Evolutionary conservation across 169 alveolate genomes (phyloP).

Genomic region (Eimeria brunetti): DNA sequence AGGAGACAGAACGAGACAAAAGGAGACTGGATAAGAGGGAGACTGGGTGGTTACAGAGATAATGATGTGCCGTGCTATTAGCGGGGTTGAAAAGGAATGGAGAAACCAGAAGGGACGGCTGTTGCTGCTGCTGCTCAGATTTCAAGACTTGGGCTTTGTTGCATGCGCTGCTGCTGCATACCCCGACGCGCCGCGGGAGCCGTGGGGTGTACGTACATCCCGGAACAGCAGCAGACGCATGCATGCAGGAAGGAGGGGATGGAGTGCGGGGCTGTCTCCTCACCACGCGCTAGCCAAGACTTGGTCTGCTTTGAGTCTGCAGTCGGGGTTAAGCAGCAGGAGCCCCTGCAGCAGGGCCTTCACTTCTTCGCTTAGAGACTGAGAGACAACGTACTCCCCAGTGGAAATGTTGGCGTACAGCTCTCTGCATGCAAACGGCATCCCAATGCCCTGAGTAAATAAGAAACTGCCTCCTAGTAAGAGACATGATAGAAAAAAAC

Average conservation of each 20-base stretch:
- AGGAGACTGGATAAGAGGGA: not conserved
- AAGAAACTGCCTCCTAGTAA: too few species aligned
- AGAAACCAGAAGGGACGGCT: too few species aligned
- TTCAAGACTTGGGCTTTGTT: too few species aligned
- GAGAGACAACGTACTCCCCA: constrained; percentile 53
- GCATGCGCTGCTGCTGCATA: not conserved
- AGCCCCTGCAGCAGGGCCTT: constrained; percentile 49
- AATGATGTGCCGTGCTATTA: too few species aligned
- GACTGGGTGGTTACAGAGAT: too few species aligned
- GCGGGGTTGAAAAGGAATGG: too few species aligned
- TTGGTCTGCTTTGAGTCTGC: constrained; percentile 47
- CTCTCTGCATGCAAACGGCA: constrained; percentile 16
- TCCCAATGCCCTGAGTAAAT: not conserved
- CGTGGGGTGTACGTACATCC: not conserved
- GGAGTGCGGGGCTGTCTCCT: not conserved
- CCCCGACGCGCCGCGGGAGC: too few species aligned
- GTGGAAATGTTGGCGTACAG: constrained; percentile 62
- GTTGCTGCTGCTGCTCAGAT: not conserved
- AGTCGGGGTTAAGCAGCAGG: constrained; percentile 41
- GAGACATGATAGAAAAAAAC: too few species aligned
- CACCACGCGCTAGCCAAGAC: constrained; percentile 61
- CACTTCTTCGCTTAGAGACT: constrained; percentile 37
- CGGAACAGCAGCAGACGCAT: not conserved
- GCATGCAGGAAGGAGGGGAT: not conserved
- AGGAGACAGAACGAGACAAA: too few species aligned